Evolutionary conservation across 805 yeast species (phyloP), one percentile per base, ranked within the genome.

Genomic region (Hanseniaspora jakobsenii): DNA sequence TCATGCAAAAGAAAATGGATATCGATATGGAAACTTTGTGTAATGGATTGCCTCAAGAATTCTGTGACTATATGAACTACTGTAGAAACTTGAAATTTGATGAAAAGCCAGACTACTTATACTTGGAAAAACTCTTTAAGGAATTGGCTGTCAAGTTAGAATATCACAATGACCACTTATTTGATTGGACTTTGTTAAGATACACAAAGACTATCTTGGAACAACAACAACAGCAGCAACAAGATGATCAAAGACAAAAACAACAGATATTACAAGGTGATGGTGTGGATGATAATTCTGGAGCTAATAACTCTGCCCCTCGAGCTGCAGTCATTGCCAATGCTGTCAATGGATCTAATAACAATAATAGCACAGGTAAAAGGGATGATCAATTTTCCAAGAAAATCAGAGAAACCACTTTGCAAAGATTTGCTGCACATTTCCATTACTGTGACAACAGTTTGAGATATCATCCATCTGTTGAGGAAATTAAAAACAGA

Each of bases 91-190:
- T 89, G 55, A 73, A 95, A 51, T 89, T 91, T 57, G 97, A 89
- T 57, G 97, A 91, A 62, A 85, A 85, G 61, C 98, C 98, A 9
- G 97, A 89, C 64, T 89, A 91, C 62, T 72, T 77, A 36, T 89
- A 80, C 60, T 71, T 89, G 62, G 81, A 96, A 57, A 80, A 84
- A 60, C 69, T 89, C 47, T 81, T 89, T 65, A 77, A 95, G 57
- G 96, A 87, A 58, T 69, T 91, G 55, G 85, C 85, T 60, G 70
- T 83, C 51, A 76, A 89, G 52, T 89, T 89, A 61, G 83, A 84
- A 48, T 89, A 85, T 62, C 77, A 80, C 54, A 89, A 87, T 62
- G 97, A 89, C 65, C 89, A 86, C 63, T 77, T 91, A 18, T 89
- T 86, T 64, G 98, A 89, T 65, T 89, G 98, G 98, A 89, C 95